Evolutionary conservation across 2,329 filamentous ascomycete species (phyloP), one percentile per base, ranked within the genome.

Genomic region (Talaromyces sp.): DNA sequence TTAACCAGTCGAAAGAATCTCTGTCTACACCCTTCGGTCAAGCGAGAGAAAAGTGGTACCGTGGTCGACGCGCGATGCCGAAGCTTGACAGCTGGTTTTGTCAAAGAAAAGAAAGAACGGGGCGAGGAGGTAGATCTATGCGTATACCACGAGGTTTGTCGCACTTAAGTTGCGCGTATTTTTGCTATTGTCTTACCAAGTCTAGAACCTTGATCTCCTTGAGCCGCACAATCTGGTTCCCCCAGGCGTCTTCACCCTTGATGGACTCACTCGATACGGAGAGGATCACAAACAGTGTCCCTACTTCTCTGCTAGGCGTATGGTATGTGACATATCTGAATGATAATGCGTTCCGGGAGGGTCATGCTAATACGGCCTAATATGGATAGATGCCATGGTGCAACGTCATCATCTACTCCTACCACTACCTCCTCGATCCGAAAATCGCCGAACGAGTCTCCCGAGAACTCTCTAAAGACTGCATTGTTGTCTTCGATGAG

Each of bases 381-480:
- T 27, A 14, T 19, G 29, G 27, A 13, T 60, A 91, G 88, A 97
- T 99, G 93, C 88, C 94, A 66, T 97, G 92, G 69, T 99, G 94
- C 82, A 97, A 99, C 70, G 91, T 99, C 68, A 97, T 99, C 67
- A 99, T 99, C 62, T 99, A 99, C 77, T 99, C 94, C 0, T 99
- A 99, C 69, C 94, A 99, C 73, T 99, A 99, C 68, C 84, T 99
- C 3, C 84, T 99, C 14, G 95, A 99, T 66, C 94, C 94, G 2
- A 99, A 99, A 71, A 99, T 99, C 65, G 94, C 94, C 11, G 94
- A 99, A 69, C 76, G 93, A 52, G 92, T 97, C 2, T 97, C 94
- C 0, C 91, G 89, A 71, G 94, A 99, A 67, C 84, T 99, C 10
- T 97, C 94, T 0, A 97, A 97, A 65, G 95, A 99, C 71, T 97